Evolutionary conservation across 148 eudicot genomes (phyloP), one percentile per base, ranked within the genome.

Genomic region (Salicornia ramosissima): DNA sequence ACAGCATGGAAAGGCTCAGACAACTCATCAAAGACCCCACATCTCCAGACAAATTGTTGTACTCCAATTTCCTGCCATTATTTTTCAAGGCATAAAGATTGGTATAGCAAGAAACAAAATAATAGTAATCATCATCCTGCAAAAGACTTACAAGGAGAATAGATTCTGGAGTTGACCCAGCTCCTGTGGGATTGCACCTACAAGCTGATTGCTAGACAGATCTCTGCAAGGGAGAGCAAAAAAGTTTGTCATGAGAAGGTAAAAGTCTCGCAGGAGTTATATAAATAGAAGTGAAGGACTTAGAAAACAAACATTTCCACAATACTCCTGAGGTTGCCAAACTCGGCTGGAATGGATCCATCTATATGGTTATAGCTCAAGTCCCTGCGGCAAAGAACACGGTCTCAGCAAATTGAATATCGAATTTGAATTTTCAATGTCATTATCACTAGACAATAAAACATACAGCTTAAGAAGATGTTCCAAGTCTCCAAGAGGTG

Each of bases 401-500:
- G 34, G 31, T 14, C 39, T 72, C 51, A 79, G 70, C 39, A 71
- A 52, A 14, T 59, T 61, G 8, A 65, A 78, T 40, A 7, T 4
- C n/a, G 36, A 11, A 1, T 25, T 77, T 5, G 0, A 21, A 31
- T 1, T 10, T 24, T 2, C 16, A 16, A 40, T 55, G 22, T 4
- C 2, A 51, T 36, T 29, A 13, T 46, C 26, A 21, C 5, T 28
- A 68, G 22, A 40, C 18, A 15, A 16, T 59, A 10, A 39, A 61
- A 51, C 93, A 73, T 83, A 91, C 99, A 95, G 81, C 78, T 91
- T 91, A 54, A 95, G 80, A 67, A 95, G 94, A 91, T 95, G 99
- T 78, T 95, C 97, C 86, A 95, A 77, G 74, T 95, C 99, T 31
- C 99, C 99, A 65, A 95, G 83, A 52, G 97, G 82, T 61, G 97